Percentiles rank a stretch among this genome's conserved stretches.
Conservation (phyloP, 345 rosid genomes). For the Pseudoturritis turrita region DNA sequence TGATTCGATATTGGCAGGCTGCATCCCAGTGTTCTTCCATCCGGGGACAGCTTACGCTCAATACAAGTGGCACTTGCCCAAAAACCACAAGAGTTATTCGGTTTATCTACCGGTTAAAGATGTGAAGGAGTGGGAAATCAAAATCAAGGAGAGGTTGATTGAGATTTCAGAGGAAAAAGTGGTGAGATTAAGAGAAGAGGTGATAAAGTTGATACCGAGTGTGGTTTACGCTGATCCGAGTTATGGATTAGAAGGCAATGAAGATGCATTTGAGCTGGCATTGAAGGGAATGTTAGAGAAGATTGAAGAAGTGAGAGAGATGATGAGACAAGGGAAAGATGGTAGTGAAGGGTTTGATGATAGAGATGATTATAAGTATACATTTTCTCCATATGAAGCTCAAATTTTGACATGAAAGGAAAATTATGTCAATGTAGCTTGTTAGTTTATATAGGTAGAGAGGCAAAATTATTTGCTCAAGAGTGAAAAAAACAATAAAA, state of each 20-base stretch:
- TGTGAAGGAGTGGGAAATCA: constrained; percentile 31
- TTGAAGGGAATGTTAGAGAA: constrained; percentile 54
- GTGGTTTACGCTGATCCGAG: constrained; percentile 49
- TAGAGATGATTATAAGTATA: constrained; percentile 51
- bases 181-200: constrained; percentile 50
- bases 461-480: background rate
- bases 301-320: constrained; percentile 45
- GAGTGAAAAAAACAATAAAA: background rate
- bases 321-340: constrained; percentile 48
- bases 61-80: constrained; percentile 57
- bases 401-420: constrained; percentile 9
- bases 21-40: constrained; percentile 68
- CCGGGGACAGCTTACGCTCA: constrained; percentile 62
- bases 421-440: background rate
- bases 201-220: constrained; percentile 49
- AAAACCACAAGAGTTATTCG: constrained; percentile 41
- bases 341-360: constrained; percentile 56
- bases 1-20: constrained; percentile 59
- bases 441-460: constrained; percentile 20
- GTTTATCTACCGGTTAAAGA: constrained; percentile 49
- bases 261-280: constrained; percentile 62
- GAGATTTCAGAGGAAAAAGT: constrained; percentile 34
- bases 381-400: constrained; percentile 42
- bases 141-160: constrained; percentile 38
- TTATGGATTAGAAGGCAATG: constrained; percentile 21